Evolutionary conservation across 2,329 filamentous ascomycete species (phyloP), one percentile per base, ranked within the genome.

Genomic region (Cyclaneusma minus): DNA sequence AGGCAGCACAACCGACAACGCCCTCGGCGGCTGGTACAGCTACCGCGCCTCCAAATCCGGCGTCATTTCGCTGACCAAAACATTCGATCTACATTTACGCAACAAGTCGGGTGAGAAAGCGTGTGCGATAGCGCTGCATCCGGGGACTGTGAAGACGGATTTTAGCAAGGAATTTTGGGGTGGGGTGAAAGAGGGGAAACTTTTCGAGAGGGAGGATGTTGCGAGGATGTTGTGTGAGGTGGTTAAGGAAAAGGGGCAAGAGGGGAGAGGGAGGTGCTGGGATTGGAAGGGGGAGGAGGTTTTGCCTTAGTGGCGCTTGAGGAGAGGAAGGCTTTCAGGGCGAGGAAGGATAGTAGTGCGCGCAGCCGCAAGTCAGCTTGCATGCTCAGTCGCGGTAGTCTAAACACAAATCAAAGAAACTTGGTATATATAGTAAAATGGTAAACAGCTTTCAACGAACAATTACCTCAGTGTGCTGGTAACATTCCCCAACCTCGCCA

Each of bases 1-100:
- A 0, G 81, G 81, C 7, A 76, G 67, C 16, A 76, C 77, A 13
- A 55, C 63, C 1, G 79, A 87, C 40, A 87, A 91, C 42, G 45
- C 52, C 3, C 56, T 73, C 0, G 82, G 81, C 3, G 82, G 82
- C 0, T 89, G 81, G 82, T 91, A 83, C 48, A 71, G 64, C 29
- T 89, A 89, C 49, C 71, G 82, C 9, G 68, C 75, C 6, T 75
- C 68, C 28, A 91, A 89, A 50, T 68, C 79, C 0, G 79, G 63
- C 3, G 69, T 87, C 3, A 82, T 74, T 36, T 74, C 74, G 42
- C 31, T 83, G 8, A 68, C 68, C 6, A 79, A 73, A 51, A 76
- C 66, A 5, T 71, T 83, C 34, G 81, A 89, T 45, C 60, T 77
- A 15, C 65, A 72, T 42, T 51, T 89, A 16, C 50, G 50, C 18